Evolutionary conservation across 306 rosid genomes (phyloP), one percentile per base, ranked within the genome.

Genomic region (Quercus aquifolioides): DNA sequence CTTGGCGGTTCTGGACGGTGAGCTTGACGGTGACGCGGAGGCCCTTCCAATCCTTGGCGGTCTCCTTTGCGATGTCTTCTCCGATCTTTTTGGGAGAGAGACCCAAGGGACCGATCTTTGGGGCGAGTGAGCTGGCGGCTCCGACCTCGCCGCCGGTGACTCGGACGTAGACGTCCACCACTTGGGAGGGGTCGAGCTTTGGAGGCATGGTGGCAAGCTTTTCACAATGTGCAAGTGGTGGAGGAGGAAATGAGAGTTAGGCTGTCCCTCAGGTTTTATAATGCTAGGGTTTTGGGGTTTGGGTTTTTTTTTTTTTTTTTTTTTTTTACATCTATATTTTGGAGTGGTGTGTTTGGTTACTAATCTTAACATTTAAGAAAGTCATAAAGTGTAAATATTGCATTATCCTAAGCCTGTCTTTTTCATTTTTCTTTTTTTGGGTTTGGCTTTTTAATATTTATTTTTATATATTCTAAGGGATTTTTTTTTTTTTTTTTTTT

Each of bases 81-180:
- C 80, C 80, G 38, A 76, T 76, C 64, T 77, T 77, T 52, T 77
- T 77, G 1, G 80, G 80, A 18, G 80, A 77, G 6, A 77, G 74
- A 20, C 80, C 80, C 1, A 77, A 55, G 3, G 80, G 80, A 12
- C 80, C 80, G 55, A 77, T 77, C 67, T 77, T 77, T 4, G 80
- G 80, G 67, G 80, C 74, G 11, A 77, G 80, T 8, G 80, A 77
- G 19, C 80, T 77, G 38, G 80, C 80, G 5, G 80, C 80, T 5
- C 80, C 80, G 1, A 77, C 80, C 80, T 77, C 80, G 11, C 80
- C 80, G 80, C 80, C 80, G 25, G 79, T 76, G 11, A 60, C 79
- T 9, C 79, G 78, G 28, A 75, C 78, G 55, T 35, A 75, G 30
- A 75, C 78, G 70, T 75, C 78, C 11, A 75, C 78, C 15, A 75